These are phyloP conservation scores for Candida mesenterica DNA, from an alignment of 1,139 yeast species.

Conservation along the genomic window DNA sequence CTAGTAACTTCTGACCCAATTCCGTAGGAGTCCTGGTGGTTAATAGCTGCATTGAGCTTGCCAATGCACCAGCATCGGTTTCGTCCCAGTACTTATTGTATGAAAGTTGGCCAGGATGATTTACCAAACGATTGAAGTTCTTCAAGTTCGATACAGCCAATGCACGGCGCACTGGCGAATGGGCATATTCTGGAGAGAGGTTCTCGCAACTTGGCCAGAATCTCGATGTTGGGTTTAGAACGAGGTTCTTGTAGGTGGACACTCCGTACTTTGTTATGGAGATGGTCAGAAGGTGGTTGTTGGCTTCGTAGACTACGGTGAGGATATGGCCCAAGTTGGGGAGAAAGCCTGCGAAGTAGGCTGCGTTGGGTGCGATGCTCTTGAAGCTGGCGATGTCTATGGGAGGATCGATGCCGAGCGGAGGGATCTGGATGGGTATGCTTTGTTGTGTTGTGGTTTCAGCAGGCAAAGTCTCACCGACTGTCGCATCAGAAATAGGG, in stretches of 20 bases:
- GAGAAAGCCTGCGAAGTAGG: conserved; percentile 56
- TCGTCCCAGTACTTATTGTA: conserved; percentile 55
- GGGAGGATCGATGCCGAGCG: conserved; percentile 1
- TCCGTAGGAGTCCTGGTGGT: conserved; percentile 50
- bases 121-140: conserved; percentile 57
- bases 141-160: conserved; percentile 74
- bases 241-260: conserved; percentile 57
- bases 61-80: conserved; percentile 74
- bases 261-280: conserved; percentile 72
- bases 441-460: too few species aligned
- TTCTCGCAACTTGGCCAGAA: conserved; percentile 81
- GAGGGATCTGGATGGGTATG: neutral
- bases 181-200: conserved; percentile 46
- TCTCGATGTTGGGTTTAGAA: conserved; percentile 59
- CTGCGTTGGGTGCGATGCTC: conserved; percentile 50
- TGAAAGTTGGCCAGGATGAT: conserved; percentile 24
- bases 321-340: conserved; percentile 49
- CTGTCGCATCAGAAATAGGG: too few species aligned
- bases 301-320: conserved; percentile 53
- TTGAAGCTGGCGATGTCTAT: conserved; percentile 7
- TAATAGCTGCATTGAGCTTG: conserved; percentile 57
- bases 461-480: too few species aligned
- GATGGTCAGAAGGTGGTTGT: conserved; percentile 51
- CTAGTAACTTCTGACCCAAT: conserved; percentile 50
- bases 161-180: conserved; percentile 66